Percentiles rank a stretch among this genome's conserved stretches.
Evolutionary conservation across 2,329 filamentous ascomycete genomes (phyloP).

Genomic region (Ambrosiella cleistominuta): DNA sequence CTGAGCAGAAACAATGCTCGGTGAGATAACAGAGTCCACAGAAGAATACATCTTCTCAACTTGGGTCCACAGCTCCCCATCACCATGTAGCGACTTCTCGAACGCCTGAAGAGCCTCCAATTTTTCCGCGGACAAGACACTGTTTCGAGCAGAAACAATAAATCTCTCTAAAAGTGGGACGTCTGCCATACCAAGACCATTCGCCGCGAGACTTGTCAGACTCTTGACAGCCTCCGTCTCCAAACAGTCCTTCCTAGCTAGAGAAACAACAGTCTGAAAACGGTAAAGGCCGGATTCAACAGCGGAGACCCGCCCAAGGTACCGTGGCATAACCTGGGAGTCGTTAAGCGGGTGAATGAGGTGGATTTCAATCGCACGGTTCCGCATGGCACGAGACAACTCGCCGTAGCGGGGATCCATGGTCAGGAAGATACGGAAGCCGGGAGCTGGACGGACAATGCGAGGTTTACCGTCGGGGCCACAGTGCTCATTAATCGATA

Average conservation of each 20-base stretch:
- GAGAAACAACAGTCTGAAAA: conserved; percentile 20
- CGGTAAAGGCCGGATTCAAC: conserved; percentile 34
- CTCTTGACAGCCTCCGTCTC: background rate
- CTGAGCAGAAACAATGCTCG: conserved; percentile 21
- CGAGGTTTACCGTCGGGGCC: conserved; percentile 64
- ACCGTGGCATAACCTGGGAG: conserved; percentile 17
- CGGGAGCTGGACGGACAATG: conserved; percentile 61
- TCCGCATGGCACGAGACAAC: conserved; percentile 88
- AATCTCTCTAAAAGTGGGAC: conserved; percentile 13
- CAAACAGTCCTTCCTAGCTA: background rate
- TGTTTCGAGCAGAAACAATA: conserved; percentile 1
- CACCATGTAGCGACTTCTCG: conserved; percentile 3
- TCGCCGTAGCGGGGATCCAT: conserved; percentile 87
- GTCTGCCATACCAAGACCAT: conserved; percentile 13
- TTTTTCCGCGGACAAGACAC: conserved; percentile 1
- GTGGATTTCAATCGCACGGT: conserved; percentile 80
- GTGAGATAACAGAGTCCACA: conserved; percentile 15
- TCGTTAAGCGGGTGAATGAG: conserved; percentile 33
- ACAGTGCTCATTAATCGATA: conserved; percentile 89
- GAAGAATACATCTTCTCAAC: conserved; percentile 22
- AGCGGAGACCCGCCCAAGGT: conserved; percentile 24
- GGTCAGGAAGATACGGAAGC: conserved; percentile 86
- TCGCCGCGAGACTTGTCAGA: conserved; percentile 7
- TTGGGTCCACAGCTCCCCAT: conserved; percentile 15
- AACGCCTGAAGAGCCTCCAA: conserved; percentile 5